Evolutionary conservation across 441 rosid species (phyloP).

Genomic region (Jatropha multifida): DNA sequence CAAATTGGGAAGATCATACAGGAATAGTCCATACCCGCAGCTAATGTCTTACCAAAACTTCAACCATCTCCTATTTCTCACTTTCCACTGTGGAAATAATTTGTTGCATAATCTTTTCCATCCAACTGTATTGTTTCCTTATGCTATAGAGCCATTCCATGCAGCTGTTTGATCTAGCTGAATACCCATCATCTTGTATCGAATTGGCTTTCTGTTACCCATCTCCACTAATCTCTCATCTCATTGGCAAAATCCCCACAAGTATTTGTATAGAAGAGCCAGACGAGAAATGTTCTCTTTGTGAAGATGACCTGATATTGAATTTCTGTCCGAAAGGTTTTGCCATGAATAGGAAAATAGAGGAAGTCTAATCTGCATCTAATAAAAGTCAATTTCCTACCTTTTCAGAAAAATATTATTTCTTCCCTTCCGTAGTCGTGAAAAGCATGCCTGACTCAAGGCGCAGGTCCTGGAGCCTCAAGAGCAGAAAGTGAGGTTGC

Average conservation of each 20-base stretch:
- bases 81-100: neutral
- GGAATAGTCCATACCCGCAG: neutral
- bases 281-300: neutral
- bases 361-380: neutral
- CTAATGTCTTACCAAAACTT: neutral
- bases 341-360: neutral
- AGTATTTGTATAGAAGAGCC: neutral
- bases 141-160: neutral
- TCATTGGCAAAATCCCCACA: neutral
- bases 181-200: neutral
- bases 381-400: neutral
- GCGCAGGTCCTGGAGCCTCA: too few species aligned
- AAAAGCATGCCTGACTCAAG: too few species aligned
- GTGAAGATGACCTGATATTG: neutral
- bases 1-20: neutral
- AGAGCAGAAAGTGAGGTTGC: too few species aligned
- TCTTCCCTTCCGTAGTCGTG: neutral
- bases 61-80: neutral
- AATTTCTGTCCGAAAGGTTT: neutral
- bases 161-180: neutral
- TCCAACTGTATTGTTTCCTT: neutral
- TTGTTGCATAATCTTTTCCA: neutral
- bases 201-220: neutral
- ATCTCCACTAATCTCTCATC: neutral
- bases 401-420: neutral